Evolutionary conservation across 1,139 yeast genomes (phyloP), one percentile per base, ranked within the genome.

Genomic region (Saccharomyces hybrid): DNA sequence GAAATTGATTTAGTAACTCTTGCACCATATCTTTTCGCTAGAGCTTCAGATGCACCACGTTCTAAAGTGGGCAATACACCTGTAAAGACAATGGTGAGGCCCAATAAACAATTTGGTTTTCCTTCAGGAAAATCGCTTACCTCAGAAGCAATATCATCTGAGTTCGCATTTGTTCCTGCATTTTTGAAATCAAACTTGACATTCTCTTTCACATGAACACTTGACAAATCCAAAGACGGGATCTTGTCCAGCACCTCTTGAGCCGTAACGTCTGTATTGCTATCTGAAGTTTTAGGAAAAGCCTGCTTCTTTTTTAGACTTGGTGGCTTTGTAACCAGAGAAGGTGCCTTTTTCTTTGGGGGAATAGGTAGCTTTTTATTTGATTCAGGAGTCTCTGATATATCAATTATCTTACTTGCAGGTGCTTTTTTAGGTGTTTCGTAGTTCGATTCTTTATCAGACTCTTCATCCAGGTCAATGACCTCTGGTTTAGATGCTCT

Each of bases 11-110:
- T 82, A 1, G 96, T 88, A 11, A 91, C 96, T 64, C 85, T 85
- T n/a, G 96, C 99, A 14, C 99, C 99, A 64, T 91, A 90, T 59
- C 79, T 78, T 64, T 88, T 84, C 3, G 96, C 96, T 27, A 88
- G 68, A 32, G 79, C 78, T 64, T 86, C 95, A 24, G 93, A 86
- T 29, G 81, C 83, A 1, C 81, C 84, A 60, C 99, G 79, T 58
- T 88, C 88, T 46, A 93, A 71, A 28, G 81, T 81, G 0, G 97
- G 96, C 57, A 93, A 71, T 4, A 83, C 82, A 34, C 99, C 99
- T 0, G 99, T 93, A 66, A 95, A 93, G 0, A 95, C 98, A 61
- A 93, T 86, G 0, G 96, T 89, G 50, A 93, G 72, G 0, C 99
- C 99, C 1, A 84, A 77, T 46, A 91, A 73, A 71, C 98, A 91